phyloP scores from a whole-genome alignment of 2,329 filamentous ascomycete genomes.

The Cercospora janseana region DNA sequence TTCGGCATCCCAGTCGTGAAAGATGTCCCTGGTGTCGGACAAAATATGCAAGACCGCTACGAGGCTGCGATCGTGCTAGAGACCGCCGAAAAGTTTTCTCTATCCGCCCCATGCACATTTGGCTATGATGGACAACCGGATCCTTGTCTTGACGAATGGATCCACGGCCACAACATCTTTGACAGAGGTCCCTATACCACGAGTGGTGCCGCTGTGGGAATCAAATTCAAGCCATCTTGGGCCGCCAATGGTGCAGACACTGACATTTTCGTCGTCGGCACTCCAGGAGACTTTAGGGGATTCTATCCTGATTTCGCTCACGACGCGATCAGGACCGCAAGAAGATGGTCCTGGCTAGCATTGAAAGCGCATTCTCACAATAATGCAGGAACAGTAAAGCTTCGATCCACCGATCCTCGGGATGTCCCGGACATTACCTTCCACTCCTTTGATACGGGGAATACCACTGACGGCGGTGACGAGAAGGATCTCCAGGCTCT shows the following conservation, averaged over 20 bases:
- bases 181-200: slow-evolving; percentile 48
- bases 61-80: slow-evolving; percentile 53
- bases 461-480: slow-evolving; percentile 37
- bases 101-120: slow-evolving; percentile 45
- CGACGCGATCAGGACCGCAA: slow-evolving; percentile 45
- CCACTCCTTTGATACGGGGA: slow-evolving; percentile 56
- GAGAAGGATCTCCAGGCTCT: slow-evolving; percentile 51
- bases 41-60: slow-evolving; percentile 63
- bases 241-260: slow-evolving; percentile 44
- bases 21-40: slow-evolving; percentile 62
- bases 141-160: slow-evolving; percentile 48
- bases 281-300: slow-evolving; percentile 54
- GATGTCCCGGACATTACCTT: slow-evolving; percentile 63
- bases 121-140: slow-evolving; percentile 31
- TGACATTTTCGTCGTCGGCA: slow-evolving; percentile 57
- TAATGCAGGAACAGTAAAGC: slow-evolving; percentile 58
- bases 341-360: slow-evolving; percentile 51
- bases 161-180: slow-evolving; percentile 37
- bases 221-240: slow-evolving; percentile 42
- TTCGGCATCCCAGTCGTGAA: slow-evolving; percentile 56
- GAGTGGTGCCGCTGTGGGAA: slow-evolving; percentile 54
- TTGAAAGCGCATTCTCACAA: slow-evolving; percentile 66
- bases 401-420: slow-evolving; percentile 61
- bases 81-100: slow-evolving; percentile 40
- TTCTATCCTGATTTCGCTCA: slow-evolving; percentile 57